A percentile compares a stretch with the other conserved stretches of the same genome.
These are phyloP conservation scores for Atkinsonella hypoxylon DNA, from an alignment of 2,329 filamentous ascomycete genomes.

Conservation along the genomic window DNA sequence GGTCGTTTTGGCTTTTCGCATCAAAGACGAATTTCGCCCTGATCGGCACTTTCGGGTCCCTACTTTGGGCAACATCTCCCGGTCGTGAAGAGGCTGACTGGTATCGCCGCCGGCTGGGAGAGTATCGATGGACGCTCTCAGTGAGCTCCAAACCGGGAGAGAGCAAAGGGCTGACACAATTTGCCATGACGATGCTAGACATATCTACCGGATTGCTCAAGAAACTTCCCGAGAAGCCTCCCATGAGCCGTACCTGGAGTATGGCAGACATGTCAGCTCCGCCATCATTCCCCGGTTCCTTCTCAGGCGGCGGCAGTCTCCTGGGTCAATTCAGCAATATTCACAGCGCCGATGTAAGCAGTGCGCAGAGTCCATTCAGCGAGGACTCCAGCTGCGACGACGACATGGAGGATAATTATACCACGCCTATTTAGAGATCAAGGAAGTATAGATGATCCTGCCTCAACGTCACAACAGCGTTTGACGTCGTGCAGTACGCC, in stretches of 20 bases:
- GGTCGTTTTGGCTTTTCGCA: constrained; percentile 87
- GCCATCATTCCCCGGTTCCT: constrained; percentile 13
- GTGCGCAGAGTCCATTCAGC: constrained; percentile 37
- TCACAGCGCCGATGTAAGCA: constrained; percentile 35
- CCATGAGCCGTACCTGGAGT: constrained; percentile 44
- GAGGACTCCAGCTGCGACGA: constrained; percentile 43
- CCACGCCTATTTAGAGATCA: constrained; percentile 12
- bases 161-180: constrained; percentile 46
- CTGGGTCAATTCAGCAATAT: constrained; percentile 31
- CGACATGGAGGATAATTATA: constrained; percentile 31
- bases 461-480: not conserved
- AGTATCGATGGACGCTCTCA: constrained; percentile 89
- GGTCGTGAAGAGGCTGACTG: constrained; percentile 84
- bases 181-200: constrained; percentile 69
- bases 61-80: constrained; percentile 81
- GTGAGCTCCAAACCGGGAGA: constrained; percentile 67
- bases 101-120: constrained; percentile 71
- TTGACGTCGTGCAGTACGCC: too few relatives aligned
- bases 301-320: constrained; percentile 22
- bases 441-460: not conserved
- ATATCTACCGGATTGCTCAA: constrained; percentile 58
- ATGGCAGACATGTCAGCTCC: constrained; percentile 32
- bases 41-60: constrained; percentile 84
- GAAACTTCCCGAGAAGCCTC: constrained; percentile 59
- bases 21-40: constrained; percentile 86